phyloP scores from a whole-genome alignment of 805 yeast genomes.

The Sugiyamaella valdiviana region DNA sequence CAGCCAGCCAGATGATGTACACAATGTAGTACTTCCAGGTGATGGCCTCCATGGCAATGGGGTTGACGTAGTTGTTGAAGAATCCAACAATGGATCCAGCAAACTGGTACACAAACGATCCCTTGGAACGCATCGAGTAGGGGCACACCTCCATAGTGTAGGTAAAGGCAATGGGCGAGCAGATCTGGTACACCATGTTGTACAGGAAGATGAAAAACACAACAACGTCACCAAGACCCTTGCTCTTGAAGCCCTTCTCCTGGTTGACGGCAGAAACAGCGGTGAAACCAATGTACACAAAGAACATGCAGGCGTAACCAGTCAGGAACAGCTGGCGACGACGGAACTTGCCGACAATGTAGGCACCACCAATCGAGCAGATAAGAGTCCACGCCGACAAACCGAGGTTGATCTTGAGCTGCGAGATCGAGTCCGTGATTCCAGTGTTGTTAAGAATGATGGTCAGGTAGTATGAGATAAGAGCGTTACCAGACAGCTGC shows the following conservation, averaged over 20 bases:
- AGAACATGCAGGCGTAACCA: constrained; percentile 12
- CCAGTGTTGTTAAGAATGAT: constrained; percentile 50
- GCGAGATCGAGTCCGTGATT: constrained; percentile 32
- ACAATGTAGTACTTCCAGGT: constrained; percentile 43
- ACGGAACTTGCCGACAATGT: constrained; percentile 9
- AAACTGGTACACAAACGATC: constrained; percentile 31
- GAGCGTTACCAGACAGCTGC: constrained; percentile 16
- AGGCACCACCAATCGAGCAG: constrained; percentile 4
- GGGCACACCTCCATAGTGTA: constrained; percentile 26
- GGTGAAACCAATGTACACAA: constrained; percentile 33
- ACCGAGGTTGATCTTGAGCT: constrained; percentile 20
- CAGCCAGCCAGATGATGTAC: constrained; percentile 17
- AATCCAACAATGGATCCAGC: constrained; percentile 18
- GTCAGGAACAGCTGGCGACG: constrained; percentile 17
- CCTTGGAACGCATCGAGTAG: constrained; percentile 37
- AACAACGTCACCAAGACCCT: constrained; percentile 38
- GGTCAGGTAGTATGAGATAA: constrained; percentile 38
- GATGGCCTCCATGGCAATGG: constrained; percentile 38
- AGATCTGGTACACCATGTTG: constrained; percentile 16
- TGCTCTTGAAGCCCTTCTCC: constrained; percentile 34
- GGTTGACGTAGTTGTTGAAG: constrained; percentile 34
- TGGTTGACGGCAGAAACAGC: constrained; percentile 43
- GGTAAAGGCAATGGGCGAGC: constrained; percentile 16
- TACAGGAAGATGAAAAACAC: constrained; percentile 45
- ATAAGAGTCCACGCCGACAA: constrained; percentile 4